Evolutionary conservation across 2,329 filamentous ascomycete species (phyloP), one percentile per base, ranked within the genome.

Genomic region (Exophiala calicioides): DNA sequence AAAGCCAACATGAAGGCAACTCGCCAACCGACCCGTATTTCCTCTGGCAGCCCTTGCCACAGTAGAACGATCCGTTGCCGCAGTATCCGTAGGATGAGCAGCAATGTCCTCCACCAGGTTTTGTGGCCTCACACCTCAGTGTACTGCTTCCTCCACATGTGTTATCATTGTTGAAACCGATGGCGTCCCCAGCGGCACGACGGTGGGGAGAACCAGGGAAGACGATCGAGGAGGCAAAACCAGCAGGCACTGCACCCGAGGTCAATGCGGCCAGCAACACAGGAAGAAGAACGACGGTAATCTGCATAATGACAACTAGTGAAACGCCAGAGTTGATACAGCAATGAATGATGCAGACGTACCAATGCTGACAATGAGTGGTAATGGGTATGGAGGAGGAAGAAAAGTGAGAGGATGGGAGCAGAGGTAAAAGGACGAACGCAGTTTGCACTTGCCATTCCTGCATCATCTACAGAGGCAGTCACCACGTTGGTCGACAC

Each of bases 41-140:
- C 4, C 37, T 32, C 44, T 59, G 57, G 31, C 57, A 59, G 26
- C 57, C 56, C 24, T 33, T 33, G 31, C 56, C 57, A 37, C 54
- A 59, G 54, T 58, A 53, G 23, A 29, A 33, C 5, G 45, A 27
- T 15, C 43, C 42, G 30, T 56, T 52, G 16, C 56, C 57, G 12
- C 13, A 32, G 45, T 34, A 18, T 36, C 44, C 57, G 24, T 45
- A 32, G 5, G 24, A 13, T 4, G 57, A 59, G 29, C 57, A 59
- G 34, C 57, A 59, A 16, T 26, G 15, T 23, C 56, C 57, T 24
- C 53, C 46, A 6, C 44, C 33, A 16, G 34, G 3, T 9, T n/a
- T 12, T n/a, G 20, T 42, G 4, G 57, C 48, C 36, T 58, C 46
- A 43, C 57, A 59, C 2, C 19, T n/a, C n/a, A n/a, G n/a, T n/a